Base-by-base conservation (phyloP, 768 basidiomycete genomes). In the Tricholoma matsutake region DNA sequence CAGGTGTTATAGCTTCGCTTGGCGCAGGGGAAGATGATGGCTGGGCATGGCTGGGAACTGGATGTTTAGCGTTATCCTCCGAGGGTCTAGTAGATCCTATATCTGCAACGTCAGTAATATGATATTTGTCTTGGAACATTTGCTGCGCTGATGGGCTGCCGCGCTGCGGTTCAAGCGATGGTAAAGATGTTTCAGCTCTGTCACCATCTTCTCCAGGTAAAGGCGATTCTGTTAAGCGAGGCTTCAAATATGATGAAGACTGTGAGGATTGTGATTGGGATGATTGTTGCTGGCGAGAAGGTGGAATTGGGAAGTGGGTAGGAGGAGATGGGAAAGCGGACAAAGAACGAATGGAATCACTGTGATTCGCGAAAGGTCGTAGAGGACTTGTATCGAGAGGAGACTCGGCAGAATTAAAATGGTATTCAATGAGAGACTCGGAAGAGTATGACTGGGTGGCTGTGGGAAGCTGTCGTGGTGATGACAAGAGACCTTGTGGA, bases 241-340 rank as follows among this genome's bases (percentile, higher is more conserved):
- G 66, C 51, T 60, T 66, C 34, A 68, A 62, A 45, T 71, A 70
- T 16, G 67, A 65, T 5, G 73, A 67, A 49, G 70, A 67, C 37
- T 67, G 66, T 8, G 67, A 67, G 14, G 69, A 67, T 45, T 65
- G 71, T 6, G 69, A 68, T 31, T 68, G 65, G 7, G 72, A 70
- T 4, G 65, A 28, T 56, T 70, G 71, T 39, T 68, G 66, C 51
- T 64, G 62, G 55, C 72, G 70, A 18, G 70, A 73, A 29, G 83
- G 81, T 35, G 86, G 89, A 13, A 87, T 72, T 11, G 89, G 89
- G 60, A 87, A 83, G 69, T 91, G 88, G 0, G 83, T 84, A 0
- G 90, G 90, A 14, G 90, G 90, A 0, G 81, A 72, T 22, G 90
- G 90, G 70, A 92, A 92, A 0, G 85, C 86, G 32, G 86, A 88